Percentiles rank a stretch among this genome's conserved stretches.
These are phyloP conservation scores for Astrephomene gubernaculifera DNA, from an alignment of 139 green algal species.

Conservation along the genomic window DNA sequence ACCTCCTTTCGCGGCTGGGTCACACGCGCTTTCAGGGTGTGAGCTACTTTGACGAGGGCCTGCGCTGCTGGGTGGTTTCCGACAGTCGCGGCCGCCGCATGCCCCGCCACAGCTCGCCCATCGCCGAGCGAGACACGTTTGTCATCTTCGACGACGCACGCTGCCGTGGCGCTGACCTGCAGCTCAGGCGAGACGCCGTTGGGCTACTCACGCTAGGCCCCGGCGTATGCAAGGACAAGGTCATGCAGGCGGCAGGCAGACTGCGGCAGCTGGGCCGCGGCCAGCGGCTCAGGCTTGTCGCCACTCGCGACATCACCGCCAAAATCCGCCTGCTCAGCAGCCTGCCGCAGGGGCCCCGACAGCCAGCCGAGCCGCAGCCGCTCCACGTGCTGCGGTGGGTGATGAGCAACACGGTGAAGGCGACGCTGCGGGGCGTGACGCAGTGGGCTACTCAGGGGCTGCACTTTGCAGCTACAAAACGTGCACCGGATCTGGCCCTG, in stretches of 20 bases:
- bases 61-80: slow-evolving; percentile 43
- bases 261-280: slow-evolving; percentile 58
- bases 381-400: slow-evolving; percentile 53
- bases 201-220: slow-evolving; percentile 67
- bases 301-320: slow-evolving; percentile 10
- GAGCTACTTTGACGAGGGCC: slow-evolving; percentile 44
- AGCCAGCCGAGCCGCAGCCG: neutral
- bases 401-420: slow-evolving; percentile 58
- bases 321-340: neutral
- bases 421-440: slow-evolving; percentile 44
- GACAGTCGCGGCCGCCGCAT: slow-evolving; percentile 48
- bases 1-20: slow-evolving; percentile 38
- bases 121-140: slow-evolving; percentile 60
- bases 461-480: slow-evolving; percentile 47
- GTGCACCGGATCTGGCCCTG: slow-evolving; percentile 29
- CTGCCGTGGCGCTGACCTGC: too few species aligned
- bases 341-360: neutral
- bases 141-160: too few species aligned
- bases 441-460: slow-evolving; percentile 53
- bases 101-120: slow-evolving; percentile 42
- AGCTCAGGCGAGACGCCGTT: too few species aligned
- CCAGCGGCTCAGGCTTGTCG: slow-evolving; percentile 46
- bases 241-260: slow-evolving; percentile 57
- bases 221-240: slow-evolving; percentile 60
- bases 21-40: slow-evolving; percentile 50